These are phyloP conservation scores for apple (Malus domestica) DNA, from an alignment of 306 rosid genomes.

Conservation along the genomic window ASM211411v1 NC_041795.1:327501-328000, in stretches of 20 bases:
- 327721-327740: constrained; percentile 62
- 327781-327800: constrained; percentile 67
- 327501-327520: not conserved
- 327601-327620: constrained; percentile 75
- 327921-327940: not conserved
- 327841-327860: not conserved
- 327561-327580: not conserved
- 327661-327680: constrained; percentile 46
- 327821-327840: not conserved
- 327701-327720: constrained; percentile 36
- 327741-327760: constrained; percentile 61
- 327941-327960: not conserved
- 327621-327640: constrained; percentile 80
- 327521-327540: not conserved
- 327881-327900: not conserved
- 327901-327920: not conserved
- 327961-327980: constrained; percentile 47
- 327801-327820: constrained; percentile 37
- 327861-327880: not conserved
- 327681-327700: constrained; percentile 42
- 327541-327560: not conserved
- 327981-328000: constrained; percentile 77
- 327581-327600: not conserved
- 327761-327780: constrained; percentile 75
- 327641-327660: constrained; percentile 74